phyloP scores from a whole-genome alignment of 108 stramenopile genomes.

The Fistulifera solaris region DNA sequence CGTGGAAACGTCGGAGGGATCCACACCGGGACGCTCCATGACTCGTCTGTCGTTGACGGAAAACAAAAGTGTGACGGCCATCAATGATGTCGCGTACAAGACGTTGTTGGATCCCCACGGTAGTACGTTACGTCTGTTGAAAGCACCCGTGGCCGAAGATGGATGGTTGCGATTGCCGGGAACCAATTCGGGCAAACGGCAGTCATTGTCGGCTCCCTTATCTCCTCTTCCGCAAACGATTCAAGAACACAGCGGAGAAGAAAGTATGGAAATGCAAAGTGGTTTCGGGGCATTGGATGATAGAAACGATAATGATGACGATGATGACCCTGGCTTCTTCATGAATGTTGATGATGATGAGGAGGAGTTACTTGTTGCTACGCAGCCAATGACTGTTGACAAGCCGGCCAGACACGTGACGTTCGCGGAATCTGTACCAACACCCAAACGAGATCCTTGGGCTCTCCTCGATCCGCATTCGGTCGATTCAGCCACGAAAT shows the following conservation, averaged over 20 bases:
- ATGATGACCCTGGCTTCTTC: conserved; percentile 25
- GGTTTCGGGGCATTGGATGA: background rate
- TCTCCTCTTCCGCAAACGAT: conserved; percentile 1
- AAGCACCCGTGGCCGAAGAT: too few relatives aligned
- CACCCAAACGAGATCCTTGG: conserved; percentile 66
- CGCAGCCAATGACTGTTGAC: background rate
- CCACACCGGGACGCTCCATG: conserved; percentile 6
- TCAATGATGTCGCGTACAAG: too few relatives aligned
- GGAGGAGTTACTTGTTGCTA: conserved; percentile 8
- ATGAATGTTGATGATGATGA: conserved; percentile 14
- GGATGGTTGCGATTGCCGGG: background rate
- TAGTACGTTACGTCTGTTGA: conserved; percentile 12
- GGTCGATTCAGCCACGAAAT: conserved; percentile 12
- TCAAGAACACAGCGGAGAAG: background rate
- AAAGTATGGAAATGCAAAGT: background rate
- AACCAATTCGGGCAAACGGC: background rate
- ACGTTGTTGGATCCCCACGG: too few relatives aligned
- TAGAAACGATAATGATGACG: conserved; percentile 22
- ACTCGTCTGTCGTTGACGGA: conserved; percentile 29
- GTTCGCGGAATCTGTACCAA: background rate
- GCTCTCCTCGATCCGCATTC: conserved; percentile 78
- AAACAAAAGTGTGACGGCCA: background rate
- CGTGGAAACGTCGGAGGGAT: conserved; percentile 9
- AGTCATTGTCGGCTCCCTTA: conserved; percentile 3
- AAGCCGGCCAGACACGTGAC: background rate